These are phyloP conservation scores for Dothiorella sarmentorum DNA, from an alignment of 2,329 filamentous ascomycete species.

Conservation along the genomic window DNA sequence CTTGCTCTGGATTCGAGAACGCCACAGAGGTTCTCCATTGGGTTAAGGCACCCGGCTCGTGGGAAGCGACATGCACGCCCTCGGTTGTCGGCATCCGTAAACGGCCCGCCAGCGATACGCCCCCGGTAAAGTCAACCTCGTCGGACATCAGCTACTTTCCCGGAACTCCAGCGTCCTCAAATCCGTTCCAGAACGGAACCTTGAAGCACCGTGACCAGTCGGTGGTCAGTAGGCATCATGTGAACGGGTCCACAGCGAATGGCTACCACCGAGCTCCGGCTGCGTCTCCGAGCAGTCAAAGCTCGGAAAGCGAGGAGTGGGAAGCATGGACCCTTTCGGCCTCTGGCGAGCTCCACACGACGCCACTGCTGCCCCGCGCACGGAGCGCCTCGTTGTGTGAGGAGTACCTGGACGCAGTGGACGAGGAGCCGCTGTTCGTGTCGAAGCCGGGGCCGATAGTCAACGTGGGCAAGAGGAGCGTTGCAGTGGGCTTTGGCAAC, in stretches of 20 bases:
- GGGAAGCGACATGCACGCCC: conserved; percentile 60
- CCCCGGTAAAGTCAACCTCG: conserved; percentile 23
- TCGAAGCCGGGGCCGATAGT: conserved; percentile 63
- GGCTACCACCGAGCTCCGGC: neutral
- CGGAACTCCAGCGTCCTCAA: neutral
- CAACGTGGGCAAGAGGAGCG: conserved; percentile 59
- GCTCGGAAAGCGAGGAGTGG: conserved; percentile 42
- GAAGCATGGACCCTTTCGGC: conserved; percentile 53
- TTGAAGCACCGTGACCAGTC: conserved; percentile 15
- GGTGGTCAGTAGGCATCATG: neutral
- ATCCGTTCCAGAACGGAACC: neutral
- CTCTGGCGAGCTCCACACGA: conserved; percentile 44
- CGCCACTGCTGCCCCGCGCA: conserved; percentile 31
- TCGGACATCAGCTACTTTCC: conserved; percentile 16
- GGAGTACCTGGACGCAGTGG: conserved; percentile 38
- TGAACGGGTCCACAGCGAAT: neutral
- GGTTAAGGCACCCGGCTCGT: conserved; percentile 61
- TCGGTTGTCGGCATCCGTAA: conserved; percentile 62
- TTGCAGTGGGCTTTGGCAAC: conserved; percentile 70
- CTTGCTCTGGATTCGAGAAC: conserved; percentile 34
- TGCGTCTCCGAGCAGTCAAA: neutral
- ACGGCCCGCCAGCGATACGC: conserved; percentile 32
- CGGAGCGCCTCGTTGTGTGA: conserved; percentile 14
- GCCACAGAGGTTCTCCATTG: conserved; percentile 52
- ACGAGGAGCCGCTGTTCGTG: conserved; percentile 60